Conservation (phyloP, 176 grass and related monocot genomes). For the Panicum miliaceum region DNA sequence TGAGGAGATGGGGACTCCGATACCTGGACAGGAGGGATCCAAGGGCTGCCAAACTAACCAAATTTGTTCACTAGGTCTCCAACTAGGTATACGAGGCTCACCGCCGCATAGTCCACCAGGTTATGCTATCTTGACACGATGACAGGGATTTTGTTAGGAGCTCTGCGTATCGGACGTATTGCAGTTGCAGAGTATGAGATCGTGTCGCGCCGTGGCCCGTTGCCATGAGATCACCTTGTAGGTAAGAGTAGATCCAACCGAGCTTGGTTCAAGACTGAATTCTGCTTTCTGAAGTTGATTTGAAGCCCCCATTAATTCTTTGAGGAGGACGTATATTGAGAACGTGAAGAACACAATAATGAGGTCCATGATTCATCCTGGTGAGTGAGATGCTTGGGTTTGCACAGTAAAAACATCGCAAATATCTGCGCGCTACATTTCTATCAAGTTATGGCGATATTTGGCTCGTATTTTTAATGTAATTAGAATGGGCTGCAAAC, state of each 20-base stretch:
- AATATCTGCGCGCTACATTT: no score
- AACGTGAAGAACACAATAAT: neutral
- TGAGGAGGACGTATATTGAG: neutral
- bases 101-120: neutral
- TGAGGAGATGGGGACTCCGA: neutral
- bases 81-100: neutral
- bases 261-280: no score
- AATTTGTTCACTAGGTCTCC: neutral
- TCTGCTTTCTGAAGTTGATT: no score
- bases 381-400: neutral
- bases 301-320: no score
- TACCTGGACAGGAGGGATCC: neutral
- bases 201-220: no score
- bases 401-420: neutral
- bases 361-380: neutral
- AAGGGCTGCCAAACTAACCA: neutral
- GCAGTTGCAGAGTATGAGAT: no score
- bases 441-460: neutral
- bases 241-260: no score
- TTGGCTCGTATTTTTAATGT: neutral
- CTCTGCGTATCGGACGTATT: neutral
- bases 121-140: neutral
- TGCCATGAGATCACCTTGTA: no score
- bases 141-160: neutral
- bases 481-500: neutral